Evolutionary conservation across 2,329 filamentous ascomycete species (phyloP).

Genomic region (Pestalotiopsis sp.): DNA sequence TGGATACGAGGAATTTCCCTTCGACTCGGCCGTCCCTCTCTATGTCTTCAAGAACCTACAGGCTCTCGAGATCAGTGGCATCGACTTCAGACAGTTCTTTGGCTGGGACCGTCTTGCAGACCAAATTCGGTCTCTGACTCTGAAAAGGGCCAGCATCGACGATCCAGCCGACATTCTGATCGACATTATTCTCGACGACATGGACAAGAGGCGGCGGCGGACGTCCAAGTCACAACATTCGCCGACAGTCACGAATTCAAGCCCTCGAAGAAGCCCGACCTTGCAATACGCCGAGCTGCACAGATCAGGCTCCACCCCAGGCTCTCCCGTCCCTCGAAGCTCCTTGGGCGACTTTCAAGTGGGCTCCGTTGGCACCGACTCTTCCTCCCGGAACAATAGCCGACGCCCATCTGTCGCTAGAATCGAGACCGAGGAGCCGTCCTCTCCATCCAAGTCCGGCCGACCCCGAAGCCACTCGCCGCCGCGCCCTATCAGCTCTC

Average conservation of each 20-base stretch:
- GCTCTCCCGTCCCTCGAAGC: slow-evolving; percentile 56
- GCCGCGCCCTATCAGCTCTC: slow-evolving; percentile 72
- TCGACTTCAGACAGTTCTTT: slow-evolving; percentile 96
- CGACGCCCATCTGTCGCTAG: slow-evolving; percentile 48
- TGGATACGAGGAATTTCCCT: slow-evolving; percentile 96
- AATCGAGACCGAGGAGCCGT: slow-evolving; percentile 50
- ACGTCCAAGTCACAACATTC: slow-evolving; percentile 86
- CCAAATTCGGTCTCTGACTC: slow-evolving; percentile 83
- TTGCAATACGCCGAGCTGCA: slow-evolving; percentile 67
- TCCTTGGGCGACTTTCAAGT: slow-evolving; percentile 54
- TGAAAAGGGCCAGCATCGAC: slow-evolving; percentile 86
- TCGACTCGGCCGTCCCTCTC: slow-evolving; percentile 95
- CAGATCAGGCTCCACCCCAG: slow-evolving; percentile 69
- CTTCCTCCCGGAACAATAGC: slow-evolving; percentile 34
- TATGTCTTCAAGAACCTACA: slow-evolving; percentile 97
- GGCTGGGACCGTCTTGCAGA: slow-evolving; percentile 95
- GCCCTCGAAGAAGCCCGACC: slow-evolving; percentile 64
- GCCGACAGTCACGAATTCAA: slow-evolving; percentile 69
- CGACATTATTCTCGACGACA: slow-evolving; percentile 93
- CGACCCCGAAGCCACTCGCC: slow-evolving; percentile 81
- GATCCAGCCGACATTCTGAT: slow-evolving; percentile 89
- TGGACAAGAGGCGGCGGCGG: slow-evolving; percentile 86
- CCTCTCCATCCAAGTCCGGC: slow-evolving; percentile 44
- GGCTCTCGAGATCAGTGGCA: slow-evolving; percentile 89
- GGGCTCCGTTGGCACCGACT: slow-evolving; percentile 60